A percentile compares a stretch with the other conserved stretches of the same genome.
These are phyloP conservation scores for Gymnopilus dilepis DNA, from an alignment of 768 basidiomycete genomes.

Conservation along the genomic window DNA sequence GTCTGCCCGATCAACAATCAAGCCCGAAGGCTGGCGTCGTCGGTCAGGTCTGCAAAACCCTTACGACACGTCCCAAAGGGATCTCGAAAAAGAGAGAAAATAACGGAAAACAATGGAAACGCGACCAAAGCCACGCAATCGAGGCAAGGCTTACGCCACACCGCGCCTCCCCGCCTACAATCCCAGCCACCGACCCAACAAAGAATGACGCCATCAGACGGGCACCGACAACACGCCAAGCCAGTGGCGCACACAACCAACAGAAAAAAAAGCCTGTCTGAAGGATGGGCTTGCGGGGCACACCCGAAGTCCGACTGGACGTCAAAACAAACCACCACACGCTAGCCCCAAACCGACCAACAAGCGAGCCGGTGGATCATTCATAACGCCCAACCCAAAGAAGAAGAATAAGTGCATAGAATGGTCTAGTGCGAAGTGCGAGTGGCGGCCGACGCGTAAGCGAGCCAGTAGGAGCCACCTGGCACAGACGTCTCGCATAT, in stretches of 20 bases:
- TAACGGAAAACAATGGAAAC: not conserved
- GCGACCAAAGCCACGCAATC: not conserved
- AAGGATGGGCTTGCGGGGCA: not conserved
- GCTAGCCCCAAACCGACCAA: not conserved
- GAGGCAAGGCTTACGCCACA: slow-evolving; percentile 3
- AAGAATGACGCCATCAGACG: not conserved
- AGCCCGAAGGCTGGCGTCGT: not conserved
- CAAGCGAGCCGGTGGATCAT: not conserved
- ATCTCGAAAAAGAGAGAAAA: not conserved
- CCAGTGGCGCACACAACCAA: slow-evolving; percentile 1
- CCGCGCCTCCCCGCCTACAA: slow-evolving; percentile 8
- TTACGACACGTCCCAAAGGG: not conserved
- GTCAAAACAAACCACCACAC: not conserved
- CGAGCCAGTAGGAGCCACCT: too few relatives aligned
- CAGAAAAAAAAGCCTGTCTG: not conserved
- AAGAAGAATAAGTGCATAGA: not conserved
- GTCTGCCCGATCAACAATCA: not conserved
- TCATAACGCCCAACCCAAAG: not conserved
- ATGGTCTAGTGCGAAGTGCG: not conserved
- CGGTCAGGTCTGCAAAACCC: not conserved
- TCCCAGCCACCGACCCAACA: not conserved
- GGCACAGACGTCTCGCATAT: too few relatives aligned
- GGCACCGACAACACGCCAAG: not conserved
- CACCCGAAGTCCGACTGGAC: slow-evolving; percentile 1
- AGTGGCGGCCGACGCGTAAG: not conserved